Evolutionary conservation across 2,329 filamentous ascomycete species (phyloP).

Genomic region (Apiospora koreana): DNA sequence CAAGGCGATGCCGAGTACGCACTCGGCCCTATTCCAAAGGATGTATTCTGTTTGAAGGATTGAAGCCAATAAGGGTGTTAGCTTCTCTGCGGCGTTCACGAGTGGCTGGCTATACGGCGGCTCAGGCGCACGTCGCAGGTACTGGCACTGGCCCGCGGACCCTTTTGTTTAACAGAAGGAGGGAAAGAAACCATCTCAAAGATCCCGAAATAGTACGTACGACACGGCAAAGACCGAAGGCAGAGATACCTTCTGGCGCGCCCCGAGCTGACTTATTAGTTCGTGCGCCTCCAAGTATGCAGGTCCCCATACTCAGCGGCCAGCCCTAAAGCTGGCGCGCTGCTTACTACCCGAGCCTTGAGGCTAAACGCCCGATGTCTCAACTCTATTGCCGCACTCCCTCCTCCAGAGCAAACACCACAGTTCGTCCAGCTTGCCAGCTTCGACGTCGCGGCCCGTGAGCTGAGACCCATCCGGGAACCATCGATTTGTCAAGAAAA

Average conservation of each 20-base stretch:
- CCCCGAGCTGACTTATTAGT: not conserved
- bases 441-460: not conserved
- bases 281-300: not conserved
- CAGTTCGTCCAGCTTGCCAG: not conserved
- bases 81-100: not conserved
- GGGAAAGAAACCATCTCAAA: not conserved
- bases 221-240: not conserved
- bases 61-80: not conserved
- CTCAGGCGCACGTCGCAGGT: not conserved
- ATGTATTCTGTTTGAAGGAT: not conserved
- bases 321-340: not conserved
- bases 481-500: not conserved
- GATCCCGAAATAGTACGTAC: not conserved
- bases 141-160: not conserved
- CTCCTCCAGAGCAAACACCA: not conserved
- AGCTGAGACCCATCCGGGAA: not conserved
- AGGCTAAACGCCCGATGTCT: constrained; percentile 7
- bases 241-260: not conserved
- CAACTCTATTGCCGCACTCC: not conserved
- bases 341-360: not conserved
- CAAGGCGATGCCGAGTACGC: not conserved
- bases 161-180: not conserved
- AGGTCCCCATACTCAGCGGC: not conserved
- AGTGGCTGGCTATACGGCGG: not conserved
- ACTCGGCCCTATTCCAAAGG: not conserved